phyloP scores from a whole-genome alignment of 352 stramenopile genomes.

The Thraustotheca clavata region DNA sequence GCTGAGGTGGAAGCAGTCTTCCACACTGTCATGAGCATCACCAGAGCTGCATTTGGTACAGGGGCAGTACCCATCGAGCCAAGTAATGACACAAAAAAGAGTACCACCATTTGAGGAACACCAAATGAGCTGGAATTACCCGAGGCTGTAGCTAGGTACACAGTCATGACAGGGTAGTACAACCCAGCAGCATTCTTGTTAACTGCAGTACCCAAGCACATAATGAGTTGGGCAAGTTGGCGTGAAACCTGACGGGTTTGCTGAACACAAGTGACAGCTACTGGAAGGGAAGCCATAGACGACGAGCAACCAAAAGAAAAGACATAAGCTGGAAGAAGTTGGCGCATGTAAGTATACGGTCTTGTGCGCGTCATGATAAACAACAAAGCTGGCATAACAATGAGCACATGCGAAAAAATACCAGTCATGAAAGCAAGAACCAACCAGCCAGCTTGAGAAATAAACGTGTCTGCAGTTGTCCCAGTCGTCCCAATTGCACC shows the following conservation, averaged over 20 bases:
- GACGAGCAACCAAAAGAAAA: slow-evolving; percentile 61
- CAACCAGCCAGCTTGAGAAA: slow-evolving; percentile 46
- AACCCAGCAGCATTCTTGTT: slow-evolving; percentile 51
- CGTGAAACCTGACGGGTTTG: slow-evolving; percentile 30
- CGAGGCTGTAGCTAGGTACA: slow-evolving; percentile 63
- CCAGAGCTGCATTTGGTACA: slow-evolving; percentile 61
- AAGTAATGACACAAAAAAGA: slow-evolving; percentile 54
- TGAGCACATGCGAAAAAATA: slow-evolving; percentile 33
- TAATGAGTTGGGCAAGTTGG: slow-evolving; percentile 46
- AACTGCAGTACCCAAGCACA: slow-evolving; percentile 57
- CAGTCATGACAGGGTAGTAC: slow-evolving; percentile 56
- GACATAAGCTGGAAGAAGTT: slow-evolving; percentile 54
- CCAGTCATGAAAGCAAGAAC: slow-evolving; percentile 36
- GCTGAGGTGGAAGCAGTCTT: slow-evolving; percentile 44
- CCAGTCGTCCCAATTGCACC: slow-evolving; percentile 3
- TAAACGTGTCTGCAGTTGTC: slow-evolving; percentile 25
- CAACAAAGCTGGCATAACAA: slow-evolving; percentile 52
- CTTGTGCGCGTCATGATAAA: slow-evolving; percentile 57
- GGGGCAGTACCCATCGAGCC: slow-evolving; percentile 59
- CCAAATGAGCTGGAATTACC: slow-evolving; percentile 19
- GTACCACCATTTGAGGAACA: slow-evolving; percentile 41
- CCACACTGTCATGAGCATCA: slow-evolving; percentile 77
- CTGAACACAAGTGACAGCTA: slow-evolving; percentile 54
- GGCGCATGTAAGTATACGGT: slow-evolving; percentile 55
- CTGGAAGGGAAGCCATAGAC: slow-evolving; percentile 52